Conservation (phyloP, 2,329 filamentous ascomycete species). For the Fusarium sarcochroum region DNA sequence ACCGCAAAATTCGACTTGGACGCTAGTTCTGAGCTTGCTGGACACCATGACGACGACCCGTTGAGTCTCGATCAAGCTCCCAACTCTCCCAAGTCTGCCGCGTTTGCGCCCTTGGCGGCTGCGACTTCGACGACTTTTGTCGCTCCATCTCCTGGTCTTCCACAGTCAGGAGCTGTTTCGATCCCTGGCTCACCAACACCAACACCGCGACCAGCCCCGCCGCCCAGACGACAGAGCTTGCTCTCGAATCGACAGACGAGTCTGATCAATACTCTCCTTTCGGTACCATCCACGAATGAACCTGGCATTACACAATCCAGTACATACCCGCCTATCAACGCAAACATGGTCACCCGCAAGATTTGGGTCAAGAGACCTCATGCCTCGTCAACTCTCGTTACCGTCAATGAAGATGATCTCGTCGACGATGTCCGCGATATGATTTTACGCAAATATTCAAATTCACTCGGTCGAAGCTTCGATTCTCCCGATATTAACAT, state of each 20-base stretch:
- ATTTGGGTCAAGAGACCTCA: slow-evolving; percentile 94
- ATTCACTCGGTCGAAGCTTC: slow-evolving; percentile 89
- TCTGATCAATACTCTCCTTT: slow-evolving; percentile 52
- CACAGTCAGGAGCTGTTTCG: slow-evolving; percentile 30
- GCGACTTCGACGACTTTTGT: slow-evolving; percentile 59
- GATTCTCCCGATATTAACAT: slow-evolving; percentile 92
- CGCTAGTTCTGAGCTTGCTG: slow-evolving; percentile 36
- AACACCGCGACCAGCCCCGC: slow-evolving; percentile 38
- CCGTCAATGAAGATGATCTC: slow-evolving; percentile 87
- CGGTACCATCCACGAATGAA: slow-evolving; percentile 41
- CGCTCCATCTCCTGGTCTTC: slow-evolving; percentile 45
- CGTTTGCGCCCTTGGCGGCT: slow-evolving; percentile 28
- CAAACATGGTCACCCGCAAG: slow-evolving; percentile 78
- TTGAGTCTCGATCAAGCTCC: slow-evolving; percentile 49
- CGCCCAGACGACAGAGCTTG: slow-evolving; percentile 52
- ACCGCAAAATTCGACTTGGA: slow-evolving; percentile 41
- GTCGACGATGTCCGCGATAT: slow-evolving; percentile 95
- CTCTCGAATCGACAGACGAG: slow-evolving; percentile 57
- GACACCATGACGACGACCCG: slow-evolving; percentile 47
- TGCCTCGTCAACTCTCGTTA: slow-evolving; percentile 88
- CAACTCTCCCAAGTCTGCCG: slow-evolving; percentile 35
- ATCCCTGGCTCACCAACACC: slow-evolving; percentile 37
- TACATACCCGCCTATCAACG: slow-evolving; percentile 55
- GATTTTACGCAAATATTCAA: slow-evolving; percentile 93
- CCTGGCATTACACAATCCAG: slow-evolving; percentile 35